A percentile compares a stretch with the other conserved stretches of the same genome.
phyloP scores from a whole-genome alignment of 1,284 basidiomycete species.

The Moesziomyces antarcticus region DNA sequence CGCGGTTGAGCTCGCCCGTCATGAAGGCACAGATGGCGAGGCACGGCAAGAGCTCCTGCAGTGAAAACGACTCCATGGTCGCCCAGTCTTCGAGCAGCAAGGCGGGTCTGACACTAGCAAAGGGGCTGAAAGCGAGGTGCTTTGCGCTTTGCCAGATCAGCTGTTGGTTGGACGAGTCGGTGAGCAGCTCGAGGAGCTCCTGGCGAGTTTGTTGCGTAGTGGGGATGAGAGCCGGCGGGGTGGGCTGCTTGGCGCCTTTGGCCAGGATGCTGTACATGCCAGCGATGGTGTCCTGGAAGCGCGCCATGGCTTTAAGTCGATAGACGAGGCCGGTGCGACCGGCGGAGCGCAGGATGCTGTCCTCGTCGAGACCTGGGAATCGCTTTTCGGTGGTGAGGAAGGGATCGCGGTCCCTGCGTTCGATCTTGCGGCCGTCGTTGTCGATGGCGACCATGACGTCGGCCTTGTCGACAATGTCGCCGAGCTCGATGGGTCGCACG shows the following conservation, averaged over 20 bases:
- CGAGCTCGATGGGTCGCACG: conserved; percentile 36
- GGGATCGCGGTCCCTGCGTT: conserved; percentile 36
- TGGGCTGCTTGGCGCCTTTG: conserved; percentile 4
- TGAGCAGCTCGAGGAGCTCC: conserved; percentile 30
- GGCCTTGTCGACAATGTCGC: conserved; percentile 18
- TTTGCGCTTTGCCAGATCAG: conserved; percentile 32
- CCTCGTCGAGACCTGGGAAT: conserved; percentile 47
- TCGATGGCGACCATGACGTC: conserved; percentile 35
- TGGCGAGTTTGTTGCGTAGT: conserved; percentile 31
- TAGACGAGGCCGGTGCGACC: conserved; percentile 47
- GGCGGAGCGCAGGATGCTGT: conserved; percentile 40
- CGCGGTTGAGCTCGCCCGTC: conserved; percentile 41
- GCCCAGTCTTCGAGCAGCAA: conserved; percentile 46
- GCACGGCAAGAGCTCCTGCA: conserved; percentile 32
- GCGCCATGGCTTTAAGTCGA: conserved; percentile 34
- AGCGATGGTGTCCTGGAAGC: conserved; percentile 40
- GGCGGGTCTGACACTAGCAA: conserved; percentile 36
- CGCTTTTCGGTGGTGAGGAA: conserved; percentile 40
- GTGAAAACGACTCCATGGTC: conserved; percentile 42
- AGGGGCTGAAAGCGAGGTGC: conserved; percentile 32
- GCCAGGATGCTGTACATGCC: conserved; percentile 45
- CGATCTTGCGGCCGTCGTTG: conserved; percentile 36
- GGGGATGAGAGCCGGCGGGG: conserved; percentile 4
- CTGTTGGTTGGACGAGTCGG: conserved; percentile 19
- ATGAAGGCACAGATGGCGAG: conserved; percentile 40